Base-by-base conservation (phyloP, 1,139 yeast genomes). In the Saccharomyces pastorianus region DNA sequence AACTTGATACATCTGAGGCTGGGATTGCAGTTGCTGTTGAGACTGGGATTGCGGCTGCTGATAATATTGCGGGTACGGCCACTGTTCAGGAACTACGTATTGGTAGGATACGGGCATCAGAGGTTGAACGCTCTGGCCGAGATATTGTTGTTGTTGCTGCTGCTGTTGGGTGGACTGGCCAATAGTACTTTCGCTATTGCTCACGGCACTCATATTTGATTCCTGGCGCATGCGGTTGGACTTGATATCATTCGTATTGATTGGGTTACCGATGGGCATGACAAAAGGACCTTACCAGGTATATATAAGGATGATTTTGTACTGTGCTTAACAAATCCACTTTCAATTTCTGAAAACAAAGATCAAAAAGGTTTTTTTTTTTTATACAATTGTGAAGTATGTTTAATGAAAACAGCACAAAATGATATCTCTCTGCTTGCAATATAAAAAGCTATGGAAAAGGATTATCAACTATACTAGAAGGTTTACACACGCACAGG, bases 51-150 rank as follows among this genome's bases (percentile, higher is more conserved):
- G 51, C 41, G 52, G 23, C 26, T 54, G 61, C 23, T 48, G 60
- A 46, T 61, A 67, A 29, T 58, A 64, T 14, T 55, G 61, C 17
- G 56, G 58, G 13, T 57, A 60, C 13, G 51, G 59, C 47, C 46
- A 54, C 34, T 54, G 60, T 46, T 50, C 27, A 41, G 31, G 50
- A 26, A 20, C 29, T n/a, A 27, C 20, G 6, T 48, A 26, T 32
- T 46, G 52, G 23, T 20, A 47, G 41, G 26, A 38, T 13, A 13
- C 46, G 25, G 42, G 51, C 23, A 46, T 28, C 32, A 38, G 5
- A 25, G 46, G 48, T 14, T 42, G 48, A 13, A 32, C 57, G n/a
- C 17, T 55, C 29, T 25, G 55, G 58, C 44, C 56, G 53, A 38
- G 55, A 20, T 6, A 26, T 13, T 50, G 44, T 25, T 41, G 53